A percentile compares a stretch with the other conserved stretches of the same genome.
Evolutionary conservation across 2,329 filamentous ascomycete species (phyloP).

Genomic region (Fusarium sp.): DNA sequence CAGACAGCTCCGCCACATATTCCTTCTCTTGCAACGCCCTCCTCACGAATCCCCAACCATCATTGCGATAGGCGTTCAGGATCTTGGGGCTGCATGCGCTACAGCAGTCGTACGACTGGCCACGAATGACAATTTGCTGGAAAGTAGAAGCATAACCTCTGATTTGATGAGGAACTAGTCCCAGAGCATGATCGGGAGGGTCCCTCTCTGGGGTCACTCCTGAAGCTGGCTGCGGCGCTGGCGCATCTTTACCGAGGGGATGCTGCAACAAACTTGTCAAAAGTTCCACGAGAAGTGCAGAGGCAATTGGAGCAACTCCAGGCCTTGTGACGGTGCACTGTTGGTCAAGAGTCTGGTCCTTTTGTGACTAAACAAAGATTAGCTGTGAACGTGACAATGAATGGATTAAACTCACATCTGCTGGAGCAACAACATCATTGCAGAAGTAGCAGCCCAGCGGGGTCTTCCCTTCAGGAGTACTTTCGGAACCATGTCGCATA

Average conservation of each 20-base stretch:
- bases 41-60: conserved; percentile 82
- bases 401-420: conserved; percentile 74
- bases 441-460: conserved; percentile 97
- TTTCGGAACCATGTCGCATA: conserved; percentile 88
- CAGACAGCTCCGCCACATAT: conserved; percentile 81
- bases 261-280: conserved; percentile 90
- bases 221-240: conserved; percentile 61
- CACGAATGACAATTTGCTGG: conserved; percentile 77
- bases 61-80: conserved; percentile 71
- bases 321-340: conserved; percentile 98
- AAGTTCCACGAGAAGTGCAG: conserved; percentile 89
- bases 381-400: conserved; percentile 37
- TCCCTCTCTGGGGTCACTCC: conserved; percentile 63
- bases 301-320: conserved; percentile 91
- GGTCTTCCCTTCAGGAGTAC: conserved; percentile 64
- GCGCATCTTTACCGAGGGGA: conserved; percentile 73
- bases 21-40: conserved; percentile 78
- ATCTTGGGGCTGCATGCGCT: conserved; percentile 81
- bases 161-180: conserved; percentile 82
- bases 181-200: conserved; percentile 69
- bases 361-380: conserved; percentile 74
- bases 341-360: conserved; percentile 94
- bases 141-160: conserved; percentile 81
- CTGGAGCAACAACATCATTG: conserved; percentile 95
- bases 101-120: conserved; percentile 82